Base-by-base conservation (phyloP, 768 basidiomycete species). In the Lentinula raphanica region DNA sequence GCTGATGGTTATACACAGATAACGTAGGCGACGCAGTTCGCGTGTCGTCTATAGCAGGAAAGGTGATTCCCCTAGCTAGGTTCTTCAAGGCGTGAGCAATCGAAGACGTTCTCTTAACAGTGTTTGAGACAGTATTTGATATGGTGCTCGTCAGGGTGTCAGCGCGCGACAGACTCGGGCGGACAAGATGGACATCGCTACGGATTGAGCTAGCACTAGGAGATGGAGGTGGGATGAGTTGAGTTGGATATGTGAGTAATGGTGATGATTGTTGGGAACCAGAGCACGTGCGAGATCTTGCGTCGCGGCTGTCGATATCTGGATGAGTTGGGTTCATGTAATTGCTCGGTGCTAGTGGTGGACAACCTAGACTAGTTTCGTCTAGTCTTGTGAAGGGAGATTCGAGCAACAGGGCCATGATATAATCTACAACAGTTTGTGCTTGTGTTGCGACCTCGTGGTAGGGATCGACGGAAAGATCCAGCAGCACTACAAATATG, bases 381-480 rank as follows among this genome's bases (percentile, higher is more conserved):
- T 88, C 84, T 2, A 95, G 79, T 23, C 84, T 76, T 6, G 84
- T 84, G 68, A 96, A 96, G 0, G 93, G 92, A 1, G 92, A 94
- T 66, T 95, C 93, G 9, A 96, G 75, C 12, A 98, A 82, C 3
- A 94, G 80, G 1, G 93, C 94, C 74, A 91, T 86, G 64, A 97
- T 82, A 67, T 96, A 97, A 71, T 99, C 97, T 29, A 93, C 81
- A 27, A 96, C 85, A 0, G 92, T 94, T 65, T 90, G 90, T 0
- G 95, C 95, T 66, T 92, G 85, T 7, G 90, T 85, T 0, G 94
- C 90, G 13, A 98, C 94, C 69, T 98, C 94, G 48, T 88, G 84
- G 66, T 96, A 93, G 0, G 96, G 91, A 65, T 98, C 97, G 9
- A 88, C 88, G 0, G 94, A 92, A 8, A 98, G 80, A 68, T 98